These are phyloP conservation scores for Phytophthora citrophthora DNA, from an alignment of 352 stramenopile genomes.

Conservation along the genomic window DNA sequence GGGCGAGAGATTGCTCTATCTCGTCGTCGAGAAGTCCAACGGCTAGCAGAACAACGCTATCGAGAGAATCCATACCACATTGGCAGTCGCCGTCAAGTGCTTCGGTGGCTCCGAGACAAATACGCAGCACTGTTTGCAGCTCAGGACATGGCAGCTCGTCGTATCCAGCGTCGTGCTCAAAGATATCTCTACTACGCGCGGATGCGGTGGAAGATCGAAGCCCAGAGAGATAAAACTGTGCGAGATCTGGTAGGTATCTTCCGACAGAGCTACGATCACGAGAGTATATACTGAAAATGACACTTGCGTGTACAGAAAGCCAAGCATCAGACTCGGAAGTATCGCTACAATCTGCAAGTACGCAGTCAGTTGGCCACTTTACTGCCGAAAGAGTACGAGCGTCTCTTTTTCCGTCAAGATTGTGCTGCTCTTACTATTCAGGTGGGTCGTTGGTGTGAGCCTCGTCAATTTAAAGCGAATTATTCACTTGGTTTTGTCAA, in stretches of 20 bases:
- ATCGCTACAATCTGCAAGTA: conserved; percentile 65
- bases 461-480: too few species aligned
- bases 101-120: conserved; percentile 41
- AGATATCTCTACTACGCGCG: conserved; percentile 56
- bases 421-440: conserved; percentile 41
- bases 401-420: conserved; percentile 54
- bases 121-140: conserved; percentile 66
- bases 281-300: too few species aligned
- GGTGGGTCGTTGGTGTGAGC: conserved; percentile 19
- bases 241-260: conserved; percentile 46
- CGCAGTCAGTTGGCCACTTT: conserved; percentile 51
- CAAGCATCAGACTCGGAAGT: conserved; percentile 71
- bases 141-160: conserved; percentile 58
- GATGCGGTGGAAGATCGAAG: conserved; percentile 46
- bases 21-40: conserved; percentile 28
- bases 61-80: conserved; percentile 47
- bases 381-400: conserved; percentile 53
- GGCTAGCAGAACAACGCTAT: conserved; percentile 38
- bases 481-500: background rate
- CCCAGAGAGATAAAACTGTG: conserved; percentile 39
- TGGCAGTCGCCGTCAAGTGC: conserved; percentile 40
- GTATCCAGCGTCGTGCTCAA: conserved; percentile 48
- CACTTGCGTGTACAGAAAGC: conserved; percentile 28
- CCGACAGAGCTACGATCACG: background rate
- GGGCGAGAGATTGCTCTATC: conserved; percentile 37